Percentiles rank a stretch among this genome's conserved stretches.
These are phyloP conservation scores for Apiospora marii DNA, from an alignment of 2,329 filamentous ascomycete genomes.

Conservation along the genomic window DNA sequence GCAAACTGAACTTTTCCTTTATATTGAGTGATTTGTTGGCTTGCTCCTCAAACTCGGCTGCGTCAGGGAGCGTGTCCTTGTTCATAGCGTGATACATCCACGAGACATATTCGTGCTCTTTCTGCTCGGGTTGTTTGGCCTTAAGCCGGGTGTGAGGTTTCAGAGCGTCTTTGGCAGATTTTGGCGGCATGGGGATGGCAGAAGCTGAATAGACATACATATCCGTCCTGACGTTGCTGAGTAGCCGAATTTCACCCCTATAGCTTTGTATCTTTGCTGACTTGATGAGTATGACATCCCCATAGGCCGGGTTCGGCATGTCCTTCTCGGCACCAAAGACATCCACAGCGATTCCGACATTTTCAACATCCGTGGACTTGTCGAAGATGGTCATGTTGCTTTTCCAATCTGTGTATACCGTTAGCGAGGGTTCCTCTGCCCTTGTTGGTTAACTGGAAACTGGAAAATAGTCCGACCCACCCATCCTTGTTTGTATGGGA, in stretches of 20 bases:
- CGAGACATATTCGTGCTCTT: conserved; percentile 55
- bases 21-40: conserved; percentile 52
- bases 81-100: conserved; percentile 54
- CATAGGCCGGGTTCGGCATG: conserved; percentile 57
- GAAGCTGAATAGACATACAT: conserved; percentile 54
- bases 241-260: conserved; percentile 48
- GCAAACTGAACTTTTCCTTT: conserved; percentile 64
- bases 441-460: background rate
- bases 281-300: conserved; percentile 72
- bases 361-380: conserved; percentile 55
- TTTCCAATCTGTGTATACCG: conserved; percentile 60
- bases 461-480: conserved; percentile 44
- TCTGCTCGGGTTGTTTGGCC: conserved; percentile 33
- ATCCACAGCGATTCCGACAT: conserved; percentile 55
- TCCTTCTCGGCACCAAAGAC: conserved; percentile 65
- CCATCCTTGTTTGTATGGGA: conserved; percentile 60
- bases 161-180: conserved; percentile 46
- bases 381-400: conserved; percentile 69
- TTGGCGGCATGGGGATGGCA: conserved; percentile 50
- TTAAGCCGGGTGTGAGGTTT: conserved; percentile 27
- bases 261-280: conserved; percentile 57
- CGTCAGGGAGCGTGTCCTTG: conserved; percentile 52
- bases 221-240: conserved; percentile 51
- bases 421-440: background rate
- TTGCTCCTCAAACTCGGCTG: conserved; percentile 51